Percentiles rank a stretch among this genome's conserved stretches.
phyloP scores from a whole-genome alignment of 805 yeast species.

The Ogataea parapolymorpha region DNA sequence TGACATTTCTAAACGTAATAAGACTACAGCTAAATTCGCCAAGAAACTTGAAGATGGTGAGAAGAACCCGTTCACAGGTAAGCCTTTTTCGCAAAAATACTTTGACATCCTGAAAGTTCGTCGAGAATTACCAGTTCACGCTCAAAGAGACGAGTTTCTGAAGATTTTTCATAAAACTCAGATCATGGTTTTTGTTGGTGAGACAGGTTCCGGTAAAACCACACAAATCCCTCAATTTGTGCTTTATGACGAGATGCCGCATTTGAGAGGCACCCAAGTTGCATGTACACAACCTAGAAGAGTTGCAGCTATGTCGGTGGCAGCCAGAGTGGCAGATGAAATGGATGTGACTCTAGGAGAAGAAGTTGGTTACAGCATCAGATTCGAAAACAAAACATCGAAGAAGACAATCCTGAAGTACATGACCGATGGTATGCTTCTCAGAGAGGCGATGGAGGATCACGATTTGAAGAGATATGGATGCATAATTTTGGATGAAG shows the following conservation, averaged over 20 bases:
- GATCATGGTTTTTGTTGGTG: conserved; percentile 98
- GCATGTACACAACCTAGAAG: conserved; percentile 98
- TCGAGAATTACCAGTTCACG: conserved; percentile 89
- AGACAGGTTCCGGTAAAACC: conserved; percentile 98
- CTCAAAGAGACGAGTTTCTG: conserved; percentile 87
- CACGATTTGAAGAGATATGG: conserved; percentile 77
- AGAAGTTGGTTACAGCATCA: conserved; percentile 92
- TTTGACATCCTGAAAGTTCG: conserved; percentile 74
- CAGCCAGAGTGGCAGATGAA: conserved; percentile 95
- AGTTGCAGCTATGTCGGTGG: conserved; percentile 99
- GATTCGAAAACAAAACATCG: conserved; percentile 88
- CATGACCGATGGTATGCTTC: conserved; percentile 98
- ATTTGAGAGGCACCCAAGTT: conserved; percentile 73
- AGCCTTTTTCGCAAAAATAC: conserved; percentile 59
- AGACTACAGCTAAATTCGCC: conserved; percentile 67
- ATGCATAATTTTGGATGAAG: conserved; percentile 93
- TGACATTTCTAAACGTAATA: conserved; percentile 48
- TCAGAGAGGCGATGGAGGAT: conserved; percentile 97
- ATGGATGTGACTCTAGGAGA: conserved; percentile 91
- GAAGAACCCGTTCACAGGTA: conserved; percentile 78
- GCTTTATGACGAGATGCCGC: conserved; percentile 88
- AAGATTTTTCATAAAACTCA: conserved; percentile 81
- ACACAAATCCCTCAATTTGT: conserved; percentile 98
- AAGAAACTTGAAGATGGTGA: conserved; percentile 53
- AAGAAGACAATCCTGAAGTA: conserved; percentile 81